Evolutionary conservation across 2,329 filamentous ascomycete species (phyloP), one percentile per base, ranked within the genome.

Genomic region (Trichoderma cornu-damae): DNA sequence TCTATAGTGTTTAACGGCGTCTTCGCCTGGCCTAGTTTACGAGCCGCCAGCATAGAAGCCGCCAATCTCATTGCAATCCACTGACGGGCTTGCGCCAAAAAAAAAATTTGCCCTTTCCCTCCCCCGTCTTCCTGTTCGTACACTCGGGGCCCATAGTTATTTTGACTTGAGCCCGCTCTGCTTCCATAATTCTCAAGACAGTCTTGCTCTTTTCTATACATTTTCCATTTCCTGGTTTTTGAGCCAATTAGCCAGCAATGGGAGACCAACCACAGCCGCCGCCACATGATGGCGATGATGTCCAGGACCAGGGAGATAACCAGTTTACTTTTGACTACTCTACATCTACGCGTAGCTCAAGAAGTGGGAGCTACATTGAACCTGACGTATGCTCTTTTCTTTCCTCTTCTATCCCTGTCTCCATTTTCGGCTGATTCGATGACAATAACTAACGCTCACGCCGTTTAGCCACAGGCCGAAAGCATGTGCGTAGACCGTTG

Each of bases 241-340:
- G 3, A 18, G 1, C 1, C 14, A 11, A 9, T 22, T 14, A 22
- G 1, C 12, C 35, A 7, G 28, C 26, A 26, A 59, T 59, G 51
- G 44, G 26, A 38, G 51, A 59, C 16, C 24, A 56, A 3, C 28
- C 42, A 22, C 22, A 46, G 6, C 32, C 57, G 20, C 43, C n/a
- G 3, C 37, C 48, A 40, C 38, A 48, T 2, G 34, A 22, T 14
- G 8, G 30, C 34, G 16, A 24, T n/a, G 8, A 14, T 7, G 14
- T 16, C 34, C 42, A 46, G 9, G 16, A 12, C 24, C 11, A 47
- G n/a, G 8, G 57, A 12, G 38, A 24, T 2, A 71, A 67, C 40
- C 65, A 67, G 20, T 73, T 73, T 44, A 73, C 71, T 4, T 73
- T 73, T 57, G 64, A 61, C 37, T 63, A 63, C 46, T 62, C 65